Evolutionary conservation across 257 asterid genomes (phyloP).

Genomic region (Anisodus tanguticus): DNA sequence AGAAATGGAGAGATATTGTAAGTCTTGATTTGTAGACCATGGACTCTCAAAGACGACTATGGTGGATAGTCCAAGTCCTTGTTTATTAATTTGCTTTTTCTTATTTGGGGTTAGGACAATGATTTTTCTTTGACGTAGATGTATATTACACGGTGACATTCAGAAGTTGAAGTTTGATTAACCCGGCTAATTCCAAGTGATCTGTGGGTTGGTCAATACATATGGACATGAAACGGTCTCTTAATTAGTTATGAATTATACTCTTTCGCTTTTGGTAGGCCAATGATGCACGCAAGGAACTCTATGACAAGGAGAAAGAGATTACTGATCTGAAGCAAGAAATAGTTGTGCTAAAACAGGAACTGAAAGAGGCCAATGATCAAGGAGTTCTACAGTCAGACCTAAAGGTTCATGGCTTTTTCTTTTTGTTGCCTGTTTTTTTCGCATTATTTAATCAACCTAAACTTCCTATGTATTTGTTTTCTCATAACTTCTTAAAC

Average conservation of each 20-base stretch:
- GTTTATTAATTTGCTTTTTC: not conserved
- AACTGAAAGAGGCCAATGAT: conserved; percentile 77
- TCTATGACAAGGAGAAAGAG: conserved; percentile 88
- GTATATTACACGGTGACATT: not conserved
- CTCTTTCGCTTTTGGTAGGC: conserved; percentile 57
- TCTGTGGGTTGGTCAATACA: conserved; percentile 18
- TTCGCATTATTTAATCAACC: conserved; percentile 21
- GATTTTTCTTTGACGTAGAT: conserved; percentile 18
- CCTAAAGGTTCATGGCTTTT: conserved; percentile 71
- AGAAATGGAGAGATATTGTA: conserved; percentile 97
- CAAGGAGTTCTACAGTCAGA: conserved; percentile 96
- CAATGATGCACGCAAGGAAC: conserved; percentile 90
- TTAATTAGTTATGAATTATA: conserved; percentile 21
- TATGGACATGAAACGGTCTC: not conserved
- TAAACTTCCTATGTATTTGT: conserved; percentile 16
- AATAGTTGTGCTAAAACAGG: conserved; percentile 61
- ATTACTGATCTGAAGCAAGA: conserved; percentile 72
- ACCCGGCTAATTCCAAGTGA: conserved; percentile 6
- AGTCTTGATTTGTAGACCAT: conserved; percentile 39
- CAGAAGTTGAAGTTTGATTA: conserved; percentile 22
- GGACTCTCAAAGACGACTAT: not conserved
- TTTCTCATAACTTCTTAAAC: not conserved
- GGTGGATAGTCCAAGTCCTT: conserved; percentile 2
- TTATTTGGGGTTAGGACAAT: not conserved
- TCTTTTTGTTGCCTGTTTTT: conserved; percentile 7